A percentile compares a stretch with the other conserved stretches of the same genome.
phyloP scores from a whole-genome alignment of 305 asterid species.

The Striga hermonthica region DNA sequence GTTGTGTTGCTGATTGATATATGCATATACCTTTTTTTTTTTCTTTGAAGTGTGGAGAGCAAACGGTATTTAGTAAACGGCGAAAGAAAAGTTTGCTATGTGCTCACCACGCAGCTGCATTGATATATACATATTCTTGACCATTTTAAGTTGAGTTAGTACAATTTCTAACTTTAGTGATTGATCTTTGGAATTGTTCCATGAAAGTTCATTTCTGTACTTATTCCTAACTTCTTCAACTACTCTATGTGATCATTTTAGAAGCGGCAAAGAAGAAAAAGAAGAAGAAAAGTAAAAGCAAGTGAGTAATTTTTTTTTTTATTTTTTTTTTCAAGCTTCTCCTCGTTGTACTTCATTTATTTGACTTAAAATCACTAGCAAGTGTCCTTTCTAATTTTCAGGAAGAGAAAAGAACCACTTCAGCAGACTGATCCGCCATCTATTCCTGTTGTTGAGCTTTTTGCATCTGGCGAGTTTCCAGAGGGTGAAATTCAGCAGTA shows the following conservation, averaged over 20 bases:
- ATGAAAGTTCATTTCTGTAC: conserved; percentile 16
- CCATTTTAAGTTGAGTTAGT: conserved; percentile 1
- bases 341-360: background rate
- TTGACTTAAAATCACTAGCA: conserved; percentile 14
- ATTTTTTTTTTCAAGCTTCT: conserved; percentile 11
- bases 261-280: conserved; percentile 82
- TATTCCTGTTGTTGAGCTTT: conserved; percentile 74
- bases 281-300: conserved; percentile 90
- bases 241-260: conserved; percentile 36
- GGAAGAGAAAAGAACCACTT: conserved; percentile 74
- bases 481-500: conserved; percentile 98
- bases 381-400: conserved; percentile 33
- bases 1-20: background rate
- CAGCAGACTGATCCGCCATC: conserved; percentile 93
- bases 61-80: too few relatives aligned
- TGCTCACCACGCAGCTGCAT: too few relatives aligned
- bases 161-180: conserved; percentile 4
- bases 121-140: too few relatives aligned
- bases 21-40: too few relatives aligned
- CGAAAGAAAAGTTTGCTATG: too few relatives aligned
- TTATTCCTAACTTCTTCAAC: conserved; percentile 30
- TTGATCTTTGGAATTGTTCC: conserved; percentile 12
- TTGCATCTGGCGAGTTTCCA: conserved; percentile 86
- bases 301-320: too few relatives aligned
- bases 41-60: too few relatives aligned